Evolutionary conservation across 345 rosid genomes (phyloP).

Genomic region (Schrenkiella parvula): DNA sequence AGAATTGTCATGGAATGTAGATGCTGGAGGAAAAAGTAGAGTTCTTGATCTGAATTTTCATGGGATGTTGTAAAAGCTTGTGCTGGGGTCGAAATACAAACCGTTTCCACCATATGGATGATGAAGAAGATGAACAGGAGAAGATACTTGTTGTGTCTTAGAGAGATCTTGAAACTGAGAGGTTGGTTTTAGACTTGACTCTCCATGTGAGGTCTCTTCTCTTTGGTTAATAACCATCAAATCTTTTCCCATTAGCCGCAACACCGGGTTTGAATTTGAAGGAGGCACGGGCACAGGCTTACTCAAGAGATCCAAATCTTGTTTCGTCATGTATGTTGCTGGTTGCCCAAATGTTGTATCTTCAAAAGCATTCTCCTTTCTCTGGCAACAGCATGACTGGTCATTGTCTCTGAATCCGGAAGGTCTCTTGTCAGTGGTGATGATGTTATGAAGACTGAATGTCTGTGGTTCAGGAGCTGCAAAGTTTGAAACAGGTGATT

Average conservation of each 20-base stretch:
- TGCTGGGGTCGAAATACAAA: background rate
- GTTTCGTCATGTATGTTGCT: background rate
- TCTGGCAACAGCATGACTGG: constrained; percentile 87
- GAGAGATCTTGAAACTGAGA: constrained; percentile 18
- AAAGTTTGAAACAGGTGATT: constrained; percentile 60
- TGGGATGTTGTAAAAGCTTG: constrained; percentile 21
- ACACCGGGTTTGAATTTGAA: constrained; percentile 63
- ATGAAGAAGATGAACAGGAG: constrained; percentile 8
- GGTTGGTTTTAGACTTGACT: constrained; percentile 1
- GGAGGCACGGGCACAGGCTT: constrained; percentile 8
- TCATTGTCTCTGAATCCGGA: constrained; percentile 42
- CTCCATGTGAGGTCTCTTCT: constrained; percentile 29
- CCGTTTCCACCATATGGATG: constrained; percentile 2
- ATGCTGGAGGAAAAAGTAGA: background rate
- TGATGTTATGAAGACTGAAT: constrained; percentile 17
- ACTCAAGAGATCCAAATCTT: constrained; percentile 9
- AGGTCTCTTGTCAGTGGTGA: constrained; percentile 38
- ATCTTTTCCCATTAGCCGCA: constrained; percentile 96
- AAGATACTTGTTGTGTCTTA: constrained; percentile 6
- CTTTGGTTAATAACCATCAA: constrained; percentile 85
- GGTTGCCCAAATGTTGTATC: background rate
- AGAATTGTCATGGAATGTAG: constrained; percentile 1
- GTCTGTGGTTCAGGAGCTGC: constrained; percentile 24
- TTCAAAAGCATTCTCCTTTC: constrained; percentile 55
- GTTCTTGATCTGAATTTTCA: constrained; percentile 19